These are phyloP conservation scores for Cornus suecica DNA, from an alignment of 148 eudicot genomes.

Conservation along the genomic window DNA sequence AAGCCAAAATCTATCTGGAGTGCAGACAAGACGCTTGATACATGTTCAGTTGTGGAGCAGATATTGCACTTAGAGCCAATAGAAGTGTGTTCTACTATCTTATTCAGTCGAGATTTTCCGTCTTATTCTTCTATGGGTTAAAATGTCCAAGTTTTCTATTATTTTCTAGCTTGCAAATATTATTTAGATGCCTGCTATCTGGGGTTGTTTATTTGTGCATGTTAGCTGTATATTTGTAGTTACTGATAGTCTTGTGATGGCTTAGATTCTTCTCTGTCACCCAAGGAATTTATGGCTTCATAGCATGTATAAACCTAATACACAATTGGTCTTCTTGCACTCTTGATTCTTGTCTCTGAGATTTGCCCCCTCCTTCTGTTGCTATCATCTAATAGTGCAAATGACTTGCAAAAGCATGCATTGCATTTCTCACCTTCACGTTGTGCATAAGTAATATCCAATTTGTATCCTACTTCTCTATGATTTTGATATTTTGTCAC, in stretches of 20 bases:
- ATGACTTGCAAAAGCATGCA: no score
- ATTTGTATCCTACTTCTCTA: no score
- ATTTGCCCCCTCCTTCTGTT: no score
- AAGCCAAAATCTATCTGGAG: constrained; percentile 86
- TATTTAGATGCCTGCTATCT: background rate
- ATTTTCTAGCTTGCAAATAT: background rate
- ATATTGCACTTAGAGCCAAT: constrained; percentile 84
- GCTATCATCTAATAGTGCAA: no score
- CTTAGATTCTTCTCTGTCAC: background rate
- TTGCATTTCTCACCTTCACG: no score
- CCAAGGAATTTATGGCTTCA: background rate
- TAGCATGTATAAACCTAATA: background rate
- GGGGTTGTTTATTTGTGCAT: background rate
- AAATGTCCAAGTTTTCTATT: background rate
- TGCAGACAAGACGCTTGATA: constrained; percentile 63
- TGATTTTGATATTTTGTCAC: no score
- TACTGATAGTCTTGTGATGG: background rate
- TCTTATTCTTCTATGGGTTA: constrained; percentile 6
- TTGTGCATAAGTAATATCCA: no score
- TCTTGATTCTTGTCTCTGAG: background rate
- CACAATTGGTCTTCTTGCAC: background rate
- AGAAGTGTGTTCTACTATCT: constrained; percentile 49
- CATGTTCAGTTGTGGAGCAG: constrained; percentile 68
- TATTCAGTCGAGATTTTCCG: background rate
- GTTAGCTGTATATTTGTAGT: background rate